Percentiles rank a stretch among this genome's conserved stretches.
Conservation (phyloP, 495 filamentous ascomycete species). For the Penicillium goetzii region DNA sequence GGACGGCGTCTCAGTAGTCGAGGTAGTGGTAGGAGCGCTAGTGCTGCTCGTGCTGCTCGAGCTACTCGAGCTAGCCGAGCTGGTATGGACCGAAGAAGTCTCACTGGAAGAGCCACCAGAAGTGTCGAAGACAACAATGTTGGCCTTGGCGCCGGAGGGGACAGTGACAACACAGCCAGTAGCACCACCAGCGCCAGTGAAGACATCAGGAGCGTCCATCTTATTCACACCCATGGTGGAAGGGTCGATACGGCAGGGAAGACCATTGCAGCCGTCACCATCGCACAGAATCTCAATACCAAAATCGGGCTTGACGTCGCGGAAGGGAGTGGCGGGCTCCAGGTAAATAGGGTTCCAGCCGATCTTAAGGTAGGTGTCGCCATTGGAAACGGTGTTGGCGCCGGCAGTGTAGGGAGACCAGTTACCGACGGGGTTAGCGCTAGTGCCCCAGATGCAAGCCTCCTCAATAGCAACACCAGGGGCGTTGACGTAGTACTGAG, state of each 20-base stretch:
- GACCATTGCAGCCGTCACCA: constrained; percentile 68
- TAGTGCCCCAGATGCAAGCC: constrained; percentile 74
- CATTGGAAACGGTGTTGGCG: constrained; percentile 67
- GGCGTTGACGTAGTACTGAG: constrained; percentile 84
- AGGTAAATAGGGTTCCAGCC: constrained; percentile 82
- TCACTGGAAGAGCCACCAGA: constrained; percentile 31
- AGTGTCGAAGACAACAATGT: constrained; percentile 65
- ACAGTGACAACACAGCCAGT: constrained; percentile 81
- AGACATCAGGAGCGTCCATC: constrained; percentile 50
- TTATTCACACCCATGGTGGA: constrained; percentile 62
- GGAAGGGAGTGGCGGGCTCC: constrained; percentile 59
- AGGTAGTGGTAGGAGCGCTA: constrained; percentile 30
- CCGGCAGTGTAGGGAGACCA: constrained; percentile 82
- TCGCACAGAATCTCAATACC: constrained; percentile 73
- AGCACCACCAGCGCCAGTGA: constrained; percentile 69
- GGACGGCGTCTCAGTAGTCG: constrained; percentile 23
- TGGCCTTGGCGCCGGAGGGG: constrained; percentile 66
- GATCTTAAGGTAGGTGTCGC: constrained; percentile 74
- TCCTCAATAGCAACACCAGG: constrained; percentile 63
- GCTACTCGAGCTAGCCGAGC: constrained; percentile 25
- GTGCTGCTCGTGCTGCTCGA: constrained; percentile 25
- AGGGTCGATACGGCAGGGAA: constrained; percentile 77
- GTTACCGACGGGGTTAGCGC: constrained; percentile 69
- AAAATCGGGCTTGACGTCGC: constrained; percentile 61
- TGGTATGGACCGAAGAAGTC: constrained; percentile 20